Percentiles rank a stretch among this genome's conserved stretches.
These are phyloP conservation scores for Amanita thiersii DNA, from an alignment of 768 basidiomycete genomes.

Conservation along the genomic window DNA sequence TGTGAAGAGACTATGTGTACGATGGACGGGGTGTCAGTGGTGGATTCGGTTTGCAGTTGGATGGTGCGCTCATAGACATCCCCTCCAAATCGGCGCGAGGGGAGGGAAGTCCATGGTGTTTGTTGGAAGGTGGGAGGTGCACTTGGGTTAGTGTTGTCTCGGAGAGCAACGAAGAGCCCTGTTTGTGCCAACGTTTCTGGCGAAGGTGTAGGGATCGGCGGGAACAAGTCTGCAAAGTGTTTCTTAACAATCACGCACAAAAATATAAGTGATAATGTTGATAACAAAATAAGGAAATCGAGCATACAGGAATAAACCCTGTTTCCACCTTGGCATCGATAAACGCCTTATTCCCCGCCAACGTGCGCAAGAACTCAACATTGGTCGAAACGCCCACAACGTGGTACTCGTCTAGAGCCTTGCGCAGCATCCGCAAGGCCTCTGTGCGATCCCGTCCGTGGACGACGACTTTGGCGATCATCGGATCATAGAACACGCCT, in stretches of 20 bases:
- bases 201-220: constrained; percentile 46
- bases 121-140: constrained; percentile 6
- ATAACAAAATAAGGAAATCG: constrained; percentile 1
- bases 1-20: constrained; percentile 27
- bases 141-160: constrained; percentile 35
- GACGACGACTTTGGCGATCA: constrained; percentile 89
- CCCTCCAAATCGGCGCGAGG: constrained; percentile 73
- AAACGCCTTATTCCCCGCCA: constrained; percentile 76
- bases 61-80: constrained; percentile 57
- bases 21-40: constrained; percentile 28
- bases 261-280: neutral
- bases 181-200: constrained; percentile 68
- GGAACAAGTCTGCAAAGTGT: constrained; percentile 79
- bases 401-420: constrained; percentile 80
- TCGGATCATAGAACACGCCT: constrained; percentile 85
- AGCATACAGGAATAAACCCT: constrained; percentile 76
- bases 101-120: constrained; percentile 63
- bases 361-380: constrained; percentile 73
- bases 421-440: constrained; percentile 71
- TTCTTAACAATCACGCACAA: constrained; percentile 47
- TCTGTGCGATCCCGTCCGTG: constrained; percentile 80
- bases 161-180: constrained; percentile 65
- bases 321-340: constrained; percentile 79
- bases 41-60: constrained; percentile 51
- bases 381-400: constrained; percentile 92